Base-by-base conservation (phyloP, 352 stramenopile species). In the Bremia lactucae region DNA sequence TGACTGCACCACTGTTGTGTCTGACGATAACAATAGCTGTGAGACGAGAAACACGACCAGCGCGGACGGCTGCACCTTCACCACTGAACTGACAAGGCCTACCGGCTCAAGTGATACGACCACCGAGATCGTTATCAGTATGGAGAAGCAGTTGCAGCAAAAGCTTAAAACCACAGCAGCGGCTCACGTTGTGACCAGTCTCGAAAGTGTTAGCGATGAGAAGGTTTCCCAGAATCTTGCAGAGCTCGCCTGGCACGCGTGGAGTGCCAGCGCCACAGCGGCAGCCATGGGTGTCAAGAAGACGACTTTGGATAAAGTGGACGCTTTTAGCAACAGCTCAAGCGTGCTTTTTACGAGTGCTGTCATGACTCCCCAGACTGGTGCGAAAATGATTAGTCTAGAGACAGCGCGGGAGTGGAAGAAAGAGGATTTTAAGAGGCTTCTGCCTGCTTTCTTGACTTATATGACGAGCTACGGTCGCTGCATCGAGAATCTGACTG, bases 171-270 rank as follows among this genome's bases (percentile, higher is more conserved):
- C 54, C 10, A 42, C 52, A 7, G 51, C 42, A 8, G 43, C 35
- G 8, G 47, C 42, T n/a, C 37, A 46, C 6, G 57, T 36, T 11
- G 45, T 68, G 25, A 49, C 39, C 8, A 55, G 65, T 31, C 62
- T 65, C 23, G 59, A 69, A 44, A 60, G 50, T 25, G 48, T 62
- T 45, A 66, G 55, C 37, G 59, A 67, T 34, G 42, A 61, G 24
- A 62, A 47, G 24, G 4, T 28, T 31, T 15, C 36, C 21, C 31
- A 54, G 47, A 53, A 38, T 31, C 31, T 62, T 21, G 40, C 54
- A 25, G 46, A 54, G 39, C 50, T 62, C 24, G 54, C 54, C 3
- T 62, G 54, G 54, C 48, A 62, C 43, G 48, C 54, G 14, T 62
- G 54, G 54, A 62, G 54, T 21, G 54, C 42, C 22, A 55, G 48